Percentiles rank a stretch among this genome's conserved stretches.
phyloP scores from a whole-genome alignment of 106 monocot species.

The Acorus calamus region DNA sequence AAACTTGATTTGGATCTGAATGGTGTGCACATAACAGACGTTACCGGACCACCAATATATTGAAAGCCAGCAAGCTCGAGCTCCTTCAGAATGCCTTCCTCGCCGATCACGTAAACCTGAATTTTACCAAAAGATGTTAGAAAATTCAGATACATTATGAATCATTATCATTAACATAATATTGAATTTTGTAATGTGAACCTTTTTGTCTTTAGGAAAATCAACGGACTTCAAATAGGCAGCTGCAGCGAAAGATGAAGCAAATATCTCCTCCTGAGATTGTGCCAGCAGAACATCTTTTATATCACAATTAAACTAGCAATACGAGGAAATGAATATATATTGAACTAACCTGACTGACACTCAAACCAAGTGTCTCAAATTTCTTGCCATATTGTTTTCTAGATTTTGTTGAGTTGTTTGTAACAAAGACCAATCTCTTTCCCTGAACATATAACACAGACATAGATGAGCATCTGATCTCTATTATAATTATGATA shows the following conservation, averaged over 20 bases:
- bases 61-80: constrained; percentile 95
- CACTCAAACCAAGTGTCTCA: constrained; percentile 75
- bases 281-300: neutral
- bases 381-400: constrained; percentile 99
- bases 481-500: no score
- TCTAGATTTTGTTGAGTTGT: constrained; percentile 93
- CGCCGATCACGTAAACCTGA: constrained; percentile 98
- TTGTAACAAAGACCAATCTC: constrained; percentile 88
- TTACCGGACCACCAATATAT: constrained; percentile 92
- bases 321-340: constrained; percentile 4
- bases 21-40: no score
- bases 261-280: constrained; percentile 88
- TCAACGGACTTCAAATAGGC: constrained; percentile 89
- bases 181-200: neutral
- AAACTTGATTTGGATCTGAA: no score
- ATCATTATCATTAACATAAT: neutral
- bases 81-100: constrained; percentile 94
- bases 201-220: constrained; percentile 96
- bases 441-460: constrained; percentile 45
- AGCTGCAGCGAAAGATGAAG: constrained; percentile 93
- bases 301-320: neutral
- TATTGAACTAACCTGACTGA: constrained; percentile 55
- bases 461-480: neutral
- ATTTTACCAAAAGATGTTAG: constrained; percentile 5
- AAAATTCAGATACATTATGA: neutral